phyloP scores from a whole-genome alignment of 75 land plant genomes.

The Pseudotsuga menziesii region DNA sequence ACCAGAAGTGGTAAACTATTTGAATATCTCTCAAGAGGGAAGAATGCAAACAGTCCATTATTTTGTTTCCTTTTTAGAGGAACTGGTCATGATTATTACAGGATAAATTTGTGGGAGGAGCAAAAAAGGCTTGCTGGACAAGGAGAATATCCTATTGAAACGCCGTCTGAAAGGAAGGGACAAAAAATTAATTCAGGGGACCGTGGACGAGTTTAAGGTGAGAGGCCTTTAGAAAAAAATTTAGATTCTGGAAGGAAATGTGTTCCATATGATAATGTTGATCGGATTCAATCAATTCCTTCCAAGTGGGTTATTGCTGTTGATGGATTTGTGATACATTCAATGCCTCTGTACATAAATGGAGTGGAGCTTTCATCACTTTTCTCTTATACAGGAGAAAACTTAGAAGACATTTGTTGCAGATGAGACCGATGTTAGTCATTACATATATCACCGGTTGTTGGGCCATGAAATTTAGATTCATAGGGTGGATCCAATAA shows the following conservation, averaged over 20 bases:
- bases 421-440: too few relatives aligned
- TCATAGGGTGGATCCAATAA: too few relatives aligned
- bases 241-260: not conserved
- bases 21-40: conserved; percentile 86
- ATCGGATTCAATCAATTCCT: conserved; percentile 37
- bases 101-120: conserved; percentile 89
- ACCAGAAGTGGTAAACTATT: conserved; percentile 77
- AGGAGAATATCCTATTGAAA: conserved; percentile 16
- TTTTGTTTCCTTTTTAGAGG: conserved; percentile 85
- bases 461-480: too few relatives aligned
- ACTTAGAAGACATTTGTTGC: too few relatives aligned
- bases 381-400: too few relatives aligned
- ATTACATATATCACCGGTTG: too few relatives aligned
- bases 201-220: conserved; percentile 36
- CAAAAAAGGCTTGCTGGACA: conserved; percentile 40
- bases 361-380: too few relatives aligned
- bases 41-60: conserved; percentile 67
- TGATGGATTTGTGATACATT: too few relatives aligned
- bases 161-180: not conserved
- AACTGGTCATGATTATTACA: conserved; percentile 76
- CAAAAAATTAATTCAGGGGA: conserved; percentile 19
- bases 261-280: conserved; percentile 28
- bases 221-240: conserved; percentile 30
- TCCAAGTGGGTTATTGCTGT: too few relatives aligned
- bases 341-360: too few relatives aligned